phyloP scores from a whole-genome alignment of 139 green algal genomes.

The Tetradesmus obliquus region DNA sequence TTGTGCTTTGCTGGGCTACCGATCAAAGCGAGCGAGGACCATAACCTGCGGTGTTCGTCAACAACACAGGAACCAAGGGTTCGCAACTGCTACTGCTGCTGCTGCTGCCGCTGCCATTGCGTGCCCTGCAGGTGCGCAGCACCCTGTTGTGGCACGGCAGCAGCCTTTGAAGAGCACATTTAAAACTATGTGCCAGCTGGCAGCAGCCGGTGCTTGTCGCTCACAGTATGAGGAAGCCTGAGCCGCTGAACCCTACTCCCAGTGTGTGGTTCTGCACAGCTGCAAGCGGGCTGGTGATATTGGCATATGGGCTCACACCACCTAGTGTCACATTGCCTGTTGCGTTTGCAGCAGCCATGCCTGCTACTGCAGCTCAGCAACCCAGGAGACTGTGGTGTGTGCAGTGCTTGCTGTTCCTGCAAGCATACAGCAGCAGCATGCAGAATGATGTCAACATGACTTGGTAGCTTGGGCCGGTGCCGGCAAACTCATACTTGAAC shows the following conservation, averaged over 20 bases:
- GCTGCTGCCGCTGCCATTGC: neutral
- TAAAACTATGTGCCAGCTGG: too few relatives aligned
- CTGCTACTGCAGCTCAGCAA: neutral
- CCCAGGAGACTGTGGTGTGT: too few relatives aligned
- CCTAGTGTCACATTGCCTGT: neutral
- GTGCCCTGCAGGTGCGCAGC: neutral
- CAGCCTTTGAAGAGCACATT: too few relatives aligned
- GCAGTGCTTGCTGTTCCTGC: neutral
- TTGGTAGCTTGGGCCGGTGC: too few relatives aligned
- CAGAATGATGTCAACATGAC: too few relatives aligned
- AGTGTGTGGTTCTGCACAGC: neutral
- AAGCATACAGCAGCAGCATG: neutral
- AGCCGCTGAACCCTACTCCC: constrained; percentile 16
- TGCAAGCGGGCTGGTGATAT: neutral
- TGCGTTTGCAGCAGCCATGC: neutral
- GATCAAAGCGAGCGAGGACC: too few relatives aligned
- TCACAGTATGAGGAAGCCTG: constrained; percentile 30
- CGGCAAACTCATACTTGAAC: too few relatives aligned
- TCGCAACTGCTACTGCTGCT: too few relatives aligned
- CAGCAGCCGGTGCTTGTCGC: neutral
- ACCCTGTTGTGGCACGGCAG: too few relatives aligned
- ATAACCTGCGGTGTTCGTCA: too few relatives aligned
- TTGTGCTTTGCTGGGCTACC: too few relatives aligned
- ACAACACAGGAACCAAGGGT: too few relatives aligned
- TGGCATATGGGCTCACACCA: neutral